A percentile compares a stretch with the other conserved stretches of the same genome.
Evolutionary conservation across 1,139 yeast species (phyloP).

Genomic region (Taphrina wiesneri): DNA sequence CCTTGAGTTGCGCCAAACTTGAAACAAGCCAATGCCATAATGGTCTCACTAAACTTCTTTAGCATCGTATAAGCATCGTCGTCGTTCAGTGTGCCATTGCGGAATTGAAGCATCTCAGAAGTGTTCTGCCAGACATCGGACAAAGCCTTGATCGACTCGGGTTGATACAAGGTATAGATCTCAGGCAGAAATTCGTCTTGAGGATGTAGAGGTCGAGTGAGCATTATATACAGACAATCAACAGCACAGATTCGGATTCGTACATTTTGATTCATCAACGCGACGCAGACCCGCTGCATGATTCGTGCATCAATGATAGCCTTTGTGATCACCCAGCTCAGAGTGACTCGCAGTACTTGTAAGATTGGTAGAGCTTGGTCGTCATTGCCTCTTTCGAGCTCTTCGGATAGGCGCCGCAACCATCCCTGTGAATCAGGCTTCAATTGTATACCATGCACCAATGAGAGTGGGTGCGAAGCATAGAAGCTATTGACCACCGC

Average conservation of each 20-base stretch:
- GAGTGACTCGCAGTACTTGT: constrained; percentile 82
- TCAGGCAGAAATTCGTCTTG: constrained; percentile 75
- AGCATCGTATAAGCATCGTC: constrained; percentile 74
- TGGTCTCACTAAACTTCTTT: constrained; percentile 90
- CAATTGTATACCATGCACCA: constrained; percentile 70
- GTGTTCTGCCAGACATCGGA: constrained; percentile 64
- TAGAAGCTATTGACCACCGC: constrained; percentile 65
- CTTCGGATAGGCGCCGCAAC: constrained; percentile 72
- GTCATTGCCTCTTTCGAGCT: constrained; percentile 42
- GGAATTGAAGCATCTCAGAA: constrained; percentile 57
- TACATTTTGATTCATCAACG: constrained; percentile 62
- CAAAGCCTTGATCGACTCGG: constrained; percentile 69
- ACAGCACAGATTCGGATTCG: constrained; percentile 79
- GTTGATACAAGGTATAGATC: constrained; percentile 73
- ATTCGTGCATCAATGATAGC: constrained; percentile 69
- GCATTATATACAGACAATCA: constrained; percentile 84
- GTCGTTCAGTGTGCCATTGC: constrained; percentile 32
- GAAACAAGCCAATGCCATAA: constrained; percentile 83
- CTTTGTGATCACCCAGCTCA: constrained; percentile 73
- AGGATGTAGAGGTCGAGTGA: constrained; percentile 73
- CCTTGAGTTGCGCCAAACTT: constrained; percentile 47
- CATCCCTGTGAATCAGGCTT: constrained; percentile 71
- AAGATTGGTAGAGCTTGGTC: constrained; percentile 63
- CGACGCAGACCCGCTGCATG: constrained; percentile 62
- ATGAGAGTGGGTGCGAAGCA: constrained; percentile 55